Conservation (phyloP, 208 protist species). For the Acanthamoeba royreba region DNA sequence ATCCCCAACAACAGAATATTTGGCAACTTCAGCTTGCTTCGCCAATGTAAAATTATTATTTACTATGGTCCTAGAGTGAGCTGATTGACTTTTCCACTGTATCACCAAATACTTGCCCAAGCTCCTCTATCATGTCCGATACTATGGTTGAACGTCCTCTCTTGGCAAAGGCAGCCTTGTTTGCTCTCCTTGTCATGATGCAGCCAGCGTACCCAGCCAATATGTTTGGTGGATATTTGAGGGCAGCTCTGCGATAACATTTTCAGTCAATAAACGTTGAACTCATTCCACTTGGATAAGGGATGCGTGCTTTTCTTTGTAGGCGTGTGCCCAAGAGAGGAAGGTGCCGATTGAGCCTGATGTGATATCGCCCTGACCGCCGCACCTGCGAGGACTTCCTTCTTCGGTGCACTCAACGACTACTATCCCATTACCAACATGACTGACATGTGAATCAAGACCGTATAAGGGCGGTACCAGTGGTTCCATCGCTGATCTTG, state of each 20-base stretch:
- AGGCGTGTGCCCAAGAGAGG: not conserved
- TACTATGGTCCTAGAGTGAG: not conserved
- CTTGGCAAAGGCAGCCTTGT: constrained; percentile 47
- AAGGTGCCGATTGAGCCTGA: not conserved
- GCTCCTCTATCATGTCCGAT: constrained; percentile 53
- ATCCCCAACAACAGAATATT: too few relatives aligned
- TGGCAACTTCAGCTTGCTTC: not conserved
- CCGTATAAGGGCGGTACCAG: not conserved
- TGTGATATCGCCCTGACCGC: constrained; percentile 67
- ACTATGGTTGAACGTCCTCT: constrained; percentile 49
- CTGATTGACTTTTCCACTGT: not conserved
- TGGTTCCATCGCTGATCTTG: constrained; percentile 67
- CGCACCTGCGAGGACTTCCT: constrained; percentile 65
- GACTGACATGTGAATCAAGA: not conserved
- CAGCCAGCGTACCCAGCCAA: constrained; percentile 48
- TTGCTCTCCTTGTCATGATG: not conserved
- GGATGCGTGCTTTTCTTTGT: not conserved
- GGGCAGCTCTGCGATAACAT: not conserved
- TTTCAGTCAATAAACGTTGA: not conserved
- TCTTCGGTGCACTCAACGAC: not conserved
- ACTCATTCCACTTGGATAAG: not conserved
- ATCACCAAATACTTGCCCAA: constrained; percentile 34
- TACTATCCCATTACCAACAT: not conserved
- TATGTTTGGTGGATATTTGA: not conserved
- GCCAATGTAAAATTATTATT: not conserved